A percentile compares a stretch with the other conserved stretches of the same genome.
phyloP scores from a whole-genome alignment of 768 basidiomycete genomes.

The Pilatotrama ljubarskyi region DNA sequence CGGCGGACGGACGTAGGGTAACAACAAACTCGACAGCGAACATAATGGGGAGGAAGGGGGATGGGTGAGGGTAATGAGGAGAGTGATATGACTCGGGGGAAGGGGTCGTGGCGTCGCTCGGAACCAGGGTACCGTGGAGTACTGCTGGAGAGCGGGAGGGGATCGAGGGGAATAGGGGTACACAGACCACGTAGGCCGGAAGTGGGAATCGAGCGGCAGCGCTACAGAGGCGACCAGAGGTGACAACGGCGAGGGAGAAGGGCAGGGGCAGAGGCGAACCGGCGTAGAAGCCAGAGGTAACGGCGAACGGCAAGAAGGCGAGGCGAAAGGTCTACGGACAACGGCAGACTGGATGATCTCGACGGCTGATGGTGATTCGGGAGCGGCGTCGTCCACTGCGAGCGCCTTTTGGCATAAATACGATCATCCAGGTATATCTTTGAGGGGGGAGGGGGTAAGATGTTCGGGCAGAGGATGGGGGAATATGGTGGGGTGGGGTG shows the following conservation, averaged over 20 bases:
- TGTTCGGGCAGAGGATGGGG: neutral
- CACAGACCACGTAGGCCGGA: neutral
- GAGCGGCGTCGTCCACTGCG: neutral
- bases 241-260: neutral
- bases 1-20: constrained; percentile 13
- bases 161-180: neutral
- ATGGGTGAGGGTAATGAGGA: neutral
- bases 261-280: neutral
- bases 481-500: neutral
- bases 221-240: neutral
- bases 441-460: neutral
- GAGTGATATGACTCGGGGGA: neutral
- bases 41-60: neutral
- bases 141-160: too few relatives aligned
- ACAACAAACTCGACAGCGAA: constrained; percentile 14
- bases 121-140: too few relatives aligned
- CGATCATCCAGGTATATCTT: constrained; percentile 7
- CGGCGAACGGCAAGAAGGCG: neutral
- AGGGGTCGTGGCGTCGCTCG: neutral
- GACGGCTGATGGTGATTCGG: neutral
- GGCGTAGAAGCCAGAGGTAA: neutral
- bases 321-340: neutral
- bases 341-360: neutral
- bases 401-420: constrained; percentile 21
- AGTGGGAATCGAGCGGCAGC: neutral